Evolutionary conservation across 1,284 basidiomycete genomes (phyloP), one percentile per base, ranked within the genome.

Genomic region (Ustilago sp.): DNA sequence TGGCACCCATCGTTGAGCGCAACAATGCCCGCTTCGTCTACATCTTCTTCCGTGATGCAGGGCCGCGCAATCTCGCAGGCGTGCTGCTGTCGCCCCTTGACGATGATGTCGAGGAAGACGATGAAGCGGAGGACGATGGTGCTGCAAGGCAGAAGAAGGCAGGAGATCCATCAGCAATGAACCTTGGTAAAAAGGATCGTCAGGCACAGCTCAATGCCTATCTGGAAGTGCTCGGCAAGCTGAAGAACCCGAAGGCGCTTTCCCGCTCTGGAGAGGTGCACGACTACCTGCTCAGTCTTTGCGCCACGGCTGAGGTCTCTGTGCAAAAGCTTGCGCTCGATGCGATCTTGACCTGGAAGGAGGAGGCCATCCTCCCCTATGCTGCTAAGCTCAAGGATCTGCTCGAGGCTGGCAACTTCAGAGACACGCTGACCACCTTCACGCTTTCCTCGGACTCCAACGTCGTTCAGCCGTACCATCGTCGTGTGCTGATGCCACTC

Each of bases 231-330:
- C 93, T 98, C 84, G 90, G 93, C 64, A 95, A 94, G 85, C 93
- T 99, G 85, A 88, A 88, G 79, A 98, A 98, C 83, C 95, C 95
- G 11, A 95, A 94, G 86, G 93, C 93, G 0, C 88, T 97, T 1
- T 90, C 91, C 81, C 89, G 90, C 4, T 90, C 93, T 0, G 89
- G 91, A 11, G 89, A 89, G 0, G 89, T 99, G 17, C 90, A 90
- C 65, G 68, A 86, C 0, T 87, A 94, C 28, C 94, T 96, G 86
- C 89, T 90, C 15, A 88, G 89, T 17, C 89, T 94, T n/a, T 90
- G 98, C 36, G 92, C 94, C 1, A 92, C 95, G 74, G 93, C 95
- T 0, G 95, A 99, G 80, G 89, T 91, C 12, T 86, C 90, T 5
- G 88, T 98, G 8, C 96, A 98, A 87, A 89, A 88, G 12, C 88